Evolutionary conservation across 2,329 filamentous ascomycete genomes (phyloP).

Genomic region (Xylaria sp.): DNA sequence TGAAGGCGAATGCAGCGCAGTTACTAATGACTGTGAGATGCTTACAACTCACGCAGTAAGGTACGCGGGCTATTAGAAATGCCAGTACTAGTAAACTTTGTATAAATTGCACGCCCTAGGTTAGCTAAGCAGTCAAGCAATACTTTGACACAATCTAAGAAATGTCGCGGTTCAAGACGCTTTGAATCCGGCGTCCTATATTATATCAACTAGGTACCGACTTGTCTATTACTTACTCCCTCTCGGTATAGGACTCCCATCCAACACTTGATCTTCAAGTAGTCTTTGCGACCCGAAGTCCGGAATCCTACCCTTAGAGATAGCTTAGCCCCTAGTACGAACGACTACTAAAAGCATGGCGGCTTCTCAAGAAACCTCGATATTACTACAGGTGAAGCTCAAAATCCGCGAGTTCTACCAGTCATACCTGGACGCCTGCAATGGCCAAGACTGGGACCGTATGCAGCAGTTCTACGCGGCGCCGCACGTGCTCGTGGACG

Average conservation of each 20-base stretch:
- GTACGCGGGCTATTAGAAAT: neutral
- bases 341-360: too few relatives aligned
- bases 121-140: neutral
- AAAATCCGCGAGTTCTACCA: conserved; percentile 6
- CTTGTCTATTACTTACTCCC: neutral
- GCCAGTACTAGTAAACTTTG: neutral
- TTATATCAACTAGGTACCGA: too few relatives aligned
- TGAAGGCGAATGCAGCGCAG: too few relatives aligned
- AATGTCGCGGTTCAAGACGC: too few relatives aligned
- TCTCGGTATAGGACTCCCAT: neutral
- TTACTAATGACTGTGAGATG: conserved; percentile 4
- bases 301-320: neutral
- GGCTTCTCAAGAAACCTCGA: neutral
- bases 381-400: neutral
- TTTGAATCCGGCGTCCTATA: too few relatives aligned
- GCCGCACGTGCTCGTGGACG: conserved; percentile 1
- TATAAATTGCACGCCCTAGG: neutral
- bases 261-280: neutral
- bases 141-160: too few relatives aligned
- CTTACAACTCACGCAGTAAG: conserved; percentile 1
- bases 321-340: neutral
- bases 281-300: neutral
- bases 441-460: neutral
- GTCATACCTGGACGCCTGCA: conserved; percentile 7
- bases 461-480: conserved; percentile 10